Conservation (phyloP, 1,139 yeast species). For the Yamadazyma songkhlaensis region DNA sequence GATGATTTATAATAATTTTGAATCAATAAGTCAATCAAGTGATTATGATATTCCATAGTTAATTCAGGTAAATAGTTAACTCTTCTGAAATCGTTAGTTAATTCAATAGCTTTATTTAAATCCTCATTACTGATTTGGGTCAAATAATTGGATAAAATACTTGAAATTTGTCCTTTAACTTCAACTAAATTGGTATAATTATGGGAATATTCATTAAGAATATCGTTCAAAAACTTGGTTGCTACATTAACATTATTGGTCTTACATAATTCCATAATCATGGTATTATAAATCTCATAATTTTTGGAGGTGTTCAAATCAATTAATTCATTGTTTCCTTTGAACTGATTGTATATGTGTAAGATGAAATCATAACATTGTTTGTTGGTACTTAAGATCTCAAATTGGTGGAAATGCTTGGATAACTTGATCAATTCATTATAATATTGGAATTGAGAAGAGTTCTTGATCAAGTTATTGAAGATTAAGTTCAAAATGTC, state of each 20-base stretch:
- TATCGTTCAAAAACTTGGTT: constrained; percentile 52
- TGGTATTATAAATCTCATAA: constrained; percentile 45
- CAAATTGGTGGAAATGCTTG: constrained; percentile 18
- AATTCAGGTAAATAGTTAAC: constrained; percentile 40
- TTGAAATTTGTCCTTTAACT: constrained; percentile 23
- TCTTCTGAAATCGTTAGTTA: constrained; percentile 29
- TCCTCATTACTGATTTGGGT: constrained; percentile 21
- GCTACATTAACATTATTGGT: constrained; percentile 51
- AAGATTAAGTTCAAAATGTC: constrained; percentile 20
- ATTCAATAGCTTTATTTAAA: constrained; percentile 23
- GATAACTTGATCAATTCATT: constrained; percentile 23
- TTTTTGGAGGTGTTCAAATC: constrained; percentile 22
- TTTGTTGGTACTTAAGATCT: constrained; percentile 15
- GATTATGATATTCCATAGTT: constrained; percentile 28
- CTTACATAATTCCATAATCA: constrained; percentile 50
- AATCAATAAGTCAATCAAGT: constrained; percentile 27
- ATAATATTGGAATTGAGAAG: constrained; percentile 13
- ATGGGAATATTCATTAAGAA: constrained; percentile 29
- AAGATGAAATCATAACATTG: constrained; percentile 27
- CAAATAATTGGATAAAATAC: constrained; percentile 32
- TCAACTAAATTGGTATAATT: constrained; percentile 14
- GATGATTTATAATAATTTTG: constrained; percentile 16
- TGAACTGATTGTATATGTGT: constrained; percentile 24
- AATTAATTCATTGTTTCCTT: neutral
- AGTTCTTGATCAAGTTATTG: constrained; percentile 12